Percentiles rank a stretch among this genome's conserved stretches.
These are phyloP conservation scores for Apiospora rasikravindrae DNA, from an alignment of 2,329 filamentous ascomycete genomes.

Conservation along the genomic window DNA sequence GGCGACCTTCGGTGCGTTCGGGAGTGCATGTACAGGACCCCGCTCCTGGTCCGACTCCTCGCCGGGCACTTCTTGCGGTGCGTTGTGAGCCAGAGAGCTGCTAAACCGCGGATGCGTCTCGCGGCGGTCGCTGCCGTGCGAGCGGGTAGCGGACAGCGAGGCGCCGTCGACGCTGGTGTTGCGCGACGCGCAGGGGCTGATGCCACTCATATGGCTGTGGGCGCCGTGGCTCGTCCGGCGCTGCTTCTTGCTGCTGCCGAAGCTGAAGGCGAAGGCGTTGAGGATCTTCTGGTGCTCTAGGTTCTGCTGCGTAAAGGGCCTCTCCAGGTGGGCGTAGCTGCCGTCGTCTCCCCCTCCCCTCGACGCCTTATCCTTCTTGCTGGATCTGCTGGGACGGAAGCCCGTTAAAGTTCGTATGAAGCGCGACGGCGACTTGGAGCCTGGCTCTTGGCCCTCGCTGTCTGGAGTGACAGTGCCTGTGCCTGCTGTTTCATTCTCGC, in stretches of 20 bases:
- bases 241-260: constrained; percentile 27
- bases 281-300: constrained; percentile 41
- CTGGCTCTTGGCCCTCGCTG: constrained; percentile 26
- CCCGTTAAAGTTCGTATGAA: constrained; percentile 28
- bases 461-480: constrained; percentile 30
- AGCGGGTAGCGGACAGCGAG: neutral
- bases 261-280: constrained; percentile 38
- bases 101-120: constrained; percentile 28
- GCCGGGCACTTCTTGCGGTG: constrained; percentile 27
- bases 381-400: constrained; percentile 27
- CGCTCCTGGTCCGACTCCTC: constrained; percentile 25
- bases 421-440: constrained; percentile 29
- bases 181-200: constrained; percentile 38
- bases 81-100: constrained; percentile 24
- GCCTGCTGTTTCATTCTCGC: constrained; percentile 29
- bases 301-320: constrained; percentile 40
- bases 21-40: neutral
- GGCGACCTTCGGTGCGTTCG: neutral
- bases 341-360: too few relatives aligned
- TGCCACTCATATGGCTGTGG: constrained; percentile 32
- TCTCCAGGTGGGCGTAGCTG: constrained; percentile 33
- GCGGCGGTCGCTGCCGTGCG: constrained; percentile 22
- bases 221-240: constrained; percentile 30
- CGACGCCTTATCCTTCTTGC: constrained; percentile 23
- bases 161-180: constrained; percentile 32